Conservation (phyloP, 1,284 basidiomycete species). For the Cystobasidium sp. region DNA sequence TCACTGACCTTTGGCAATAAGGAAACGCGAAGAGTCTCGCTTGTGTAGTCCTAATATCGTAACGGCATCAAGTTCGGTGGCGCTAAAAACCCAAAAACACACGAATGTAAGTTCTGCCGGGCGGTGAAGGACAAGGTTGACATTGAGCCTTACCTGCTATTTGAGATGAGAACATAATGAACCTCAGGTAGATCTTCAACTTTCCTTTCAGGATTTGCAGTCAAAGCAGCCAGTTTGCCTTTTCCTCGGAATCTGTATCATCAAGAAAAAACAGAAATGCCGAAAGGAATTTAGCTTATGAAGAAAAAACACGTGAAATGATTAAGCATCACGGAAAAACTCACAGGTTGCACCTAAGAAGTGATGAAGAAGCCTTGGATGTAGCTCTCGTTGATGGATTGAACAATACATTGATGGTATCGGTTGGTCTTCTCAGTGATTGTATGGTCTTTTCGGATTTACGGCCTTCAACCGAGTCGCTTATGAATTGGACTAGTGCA, state of each 20-base stretch:
- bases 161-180: conserved; percentile 19
- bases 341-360: background rate
- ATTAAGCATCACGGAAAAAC: background rate
- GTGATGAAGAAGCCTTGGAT: background rate
- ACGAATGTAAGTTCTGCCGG: background rate
- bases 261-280: background rate
- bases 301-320: too few relatives aligned
- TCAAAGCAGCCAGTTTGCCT: background rate
- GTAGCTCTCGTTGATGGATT: conserved; percentile 14
- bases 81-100: background rate
- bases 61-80: background rate
- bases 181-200: conserved; percentile 17
- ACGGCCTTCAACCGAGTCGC: conserved; percentile 4
- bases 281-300: background rate
- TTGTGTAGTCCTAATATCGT: conserved; percentile 9
- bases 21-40: conserved; percentile 1
- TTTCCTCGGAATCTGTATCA: background rate
- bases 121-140: background rate
- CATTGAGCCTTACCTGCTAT: background rate
- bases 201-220: background rate
- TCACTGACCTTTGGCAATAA: conserved; percentile 11
- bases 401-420: conserved; percentile 31
- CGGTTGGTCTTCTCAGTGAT: background rate
- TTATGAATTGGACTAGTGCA: conserved; percentile 16
- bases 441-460: conserved; percentile 14